phyloP scores from a whole-genome alignment of 2,329 filamentous ascomycete species.

The Apiospora saccharicola region DNA sequence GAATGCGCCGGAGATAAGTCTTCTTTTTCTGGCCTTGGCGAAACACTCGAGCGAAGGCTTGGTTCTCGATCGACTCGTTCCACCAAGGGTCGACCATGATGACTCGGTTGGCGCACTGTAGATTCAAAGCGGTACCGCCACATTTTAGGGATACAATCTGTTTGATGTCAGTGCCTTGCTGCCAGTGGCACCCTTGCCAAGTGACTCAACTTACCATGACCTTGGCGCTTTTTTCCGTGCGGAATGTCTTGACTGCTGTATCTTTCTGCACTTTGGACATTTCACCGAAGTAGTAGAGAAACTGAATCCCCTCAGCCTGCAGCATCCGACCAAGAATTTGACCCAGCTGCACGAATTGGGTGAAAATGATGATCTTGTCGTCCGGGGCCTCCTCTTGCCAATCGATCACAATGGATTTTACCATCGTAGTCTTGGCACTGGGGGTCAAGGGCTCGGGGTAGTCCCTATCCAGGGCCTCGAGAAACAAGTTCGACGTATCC shows the following conservation, averaged over 20 bases:
- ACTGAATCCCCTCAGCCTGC: slow-evolving; percentile 37
- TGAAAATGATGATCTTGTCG: slow-evolving; percentile 29
- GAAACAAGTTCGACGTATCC: not conserved
- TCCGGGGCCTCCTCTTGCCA: slow-evolving; percentile 6
- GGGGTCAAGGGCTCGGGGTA: not conserved
- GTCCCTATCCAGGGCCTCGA: not conserved
- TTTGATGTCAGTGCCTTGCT: not conserved
- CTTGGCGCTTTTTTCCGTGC: slow-evolving; percentile 27
- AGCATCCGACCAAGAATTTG: slow-evolving; percentile 48
- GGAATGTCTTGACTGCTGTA: too few species aligned
- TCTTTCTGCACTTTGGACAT: too few species aligned
- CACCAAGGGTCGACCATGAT: slow-evolving; percentile 67
- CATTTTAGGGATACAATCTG: slow-evolving; percentile 47
- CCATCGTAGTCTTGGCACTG: slow-evolving; percentile 1
- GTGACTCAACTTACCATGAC: slow-evolving; percentile 44
- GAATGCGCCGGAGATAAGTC: slow-evolving; percentile 65
- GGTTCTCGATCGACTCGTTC: slow-evolving; percentile 68
- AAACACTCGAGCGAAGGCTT: slow-evolving; percentile 67
- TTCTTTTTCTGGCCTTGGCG: slow-evolving; percentile 70
- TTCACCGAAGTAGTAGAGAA: slow-evolving; percentile 48
- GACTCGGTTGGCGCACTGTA: slow-evolving; percentile 56
- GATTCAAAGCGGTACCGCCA: slow-evolving; percentile 49
- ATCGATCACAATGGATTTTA: not conserved
- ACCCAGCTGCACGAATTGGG: not conserved
- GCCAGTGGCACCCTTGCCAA: not conserved